Base-by-base conservation (phyloP, 305 asterid species). In the Fraxinus xanthoxyloides region DNA sequence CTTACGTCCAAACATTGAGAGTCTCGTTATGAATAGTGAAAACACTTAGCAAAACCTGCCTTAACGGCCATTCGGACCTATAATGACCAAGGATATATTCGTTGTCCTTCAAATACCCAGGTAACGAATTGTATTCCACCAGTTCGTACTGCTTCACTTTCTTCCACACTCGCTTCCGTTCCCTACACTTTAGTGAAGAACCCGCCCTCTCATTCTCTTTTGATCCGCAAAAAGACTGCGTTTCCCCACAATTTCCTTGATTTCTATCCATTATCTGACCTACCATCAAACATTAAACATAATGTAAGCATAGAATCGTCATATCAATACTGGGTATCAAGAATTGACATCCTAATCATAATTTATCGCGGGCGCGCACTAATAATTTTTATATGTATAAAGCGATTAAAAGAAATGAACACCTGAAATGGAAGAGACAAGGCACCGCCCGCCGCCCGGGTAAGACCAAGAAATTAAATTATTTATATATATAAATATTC, bases 1-100 rank as follows among this genome's bases (percentile, higher is more conserved):
- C 98, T 90, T 91, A 93, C 98, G 99, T 94, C 99, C 98, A 96
- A 80, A 96, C 92, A 67, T 96, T 96, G 82, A 96, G 95, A 81
- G 99, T 94, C 92, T 96, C 99, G 69, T 96, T 96, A 86, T 94
- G 98, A 89, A 96, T 91, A 80, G 92, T 83, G 77, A 96, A 96
- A 24, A 92, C 84, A 87, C 99, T 96, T 76, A 94, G 92, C 79
- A 96, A 80, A 63, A 78, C 86, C 79, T 93, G 97, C 88, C 89
- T 93, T 86, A 96, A 86, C 75, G 99, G 98, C 98, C 99, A 96
- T 80, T 94, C 98, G 12, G 93, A 54, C 72, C 99, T 85, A 84
- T 94, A 96, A 92, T 93, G 87, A 2, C 95, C 89, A 79, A 89
- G 88, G 84, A 94, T 93, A 59, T 88, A 96, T 85, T 94, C 98